Evolutionary conservation across 2,329 filamentous ascomycete genomes (phyloP), one percentile per base, ranked within the genome.

Genomic region (Botrytis byssoidea): DNA sequence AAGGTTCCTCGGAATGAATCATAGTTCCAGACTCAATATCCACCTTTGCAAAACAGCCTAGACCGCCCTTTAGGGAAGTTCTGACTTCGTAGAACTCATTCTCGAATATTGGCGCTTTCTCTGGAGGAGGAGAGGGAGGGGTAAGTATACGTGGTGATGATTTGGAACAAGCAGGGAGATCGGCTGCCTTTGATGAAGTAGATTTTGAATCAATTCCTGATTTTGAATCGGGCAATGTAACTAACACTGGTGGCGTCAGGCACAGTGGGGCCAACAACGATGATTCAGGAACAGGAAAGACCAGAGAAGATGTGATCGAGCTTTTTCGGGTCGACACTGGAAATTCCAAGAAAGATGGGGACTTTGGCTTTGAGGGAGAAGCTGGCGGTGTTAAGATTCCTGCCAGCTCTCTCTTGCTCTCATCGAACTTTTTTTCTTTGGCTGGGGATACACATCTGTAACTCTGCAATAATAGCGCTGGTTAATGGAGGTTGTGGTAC

Each of bases 1-100:
- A 59, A 12, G 79, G 76, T n/a, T 72, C 70, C 67, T 81, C 80
- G 2, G 67, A 60, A 35, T 79, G 77, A 55, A 81, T 76, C 25
- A 77, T 55, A 0, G 77, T 79, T 10, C 66, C 77, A 16, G 60
- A 60, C 35, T 76, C 63, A 42, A 81, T 81, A 40, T 80, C 73
- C n/a, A 71, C 77, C 2, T 59, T 72, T 29, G 80, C 79, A 71
- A 81, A 81, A 7, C 77, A 79, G 66, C 79, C 80, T 66, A 78
- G 76, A 16, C 80, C 80, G 10, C 77, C 77, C 46, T 80, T 80
- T 14, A 72, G 70, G 4, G 79, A 80, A 37, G 57, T 61, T 16
- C 74, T 74, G 20, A 79, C 77, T 70, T 80, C 78, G n/a, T 80
- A 80, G 68, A 74, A 77, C 29, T 79, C 75, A 3, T 77, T 79